A percentile compares a stretch with the other conserved stretches of the same genome.
Evolutionary conservation across 1,139 yeast species (phyloP).

Genomic region (Yamadazyma diospyri): DNA sequence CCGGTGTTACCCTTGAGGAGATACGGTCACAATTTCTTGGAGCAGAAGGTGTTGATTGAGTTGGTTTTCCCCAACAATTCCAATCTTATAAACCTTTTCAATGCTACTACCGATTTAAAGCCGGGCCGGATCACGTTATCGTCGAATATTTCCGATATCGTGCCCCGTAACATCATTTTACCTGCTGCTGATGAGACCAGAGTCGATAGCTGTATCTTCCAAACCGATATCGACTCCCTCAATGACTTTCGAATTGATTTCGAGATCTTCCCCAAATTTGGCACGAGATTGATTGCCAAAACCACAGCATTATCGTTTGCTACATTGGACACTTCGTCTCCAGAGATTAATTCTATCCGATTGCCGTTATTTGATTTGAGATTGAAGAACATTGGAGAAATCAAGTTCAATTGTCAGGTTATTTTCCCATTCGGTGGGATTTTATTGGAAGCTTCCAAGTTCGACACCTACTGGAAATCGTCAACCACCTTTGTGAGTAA

Average conservation of each 20-base stretch:
- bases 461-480: slow-evolving; percentile 96
- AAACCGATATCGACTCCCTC: slow-evolving; percentile 70
- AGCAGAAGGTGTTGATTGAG: slow-evolving; percentile 81
- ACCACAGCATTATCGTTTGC: slow-evolving; percentile 70
- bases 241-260: slow-evolving; percentile 74
- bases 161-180: slow-evolving; percentile 79
- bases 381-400: slow-evolving; percentile 76
- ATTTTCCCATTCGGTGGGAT: slow-evolving; percentile 87
- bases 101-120: slow-evolving; percentile 41
- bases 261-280: slow-evolving; percentile 92
- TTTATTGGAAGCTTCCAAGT: slow-evolving; percentile 84
- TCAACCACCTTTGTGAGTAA: slow-evolving; percentile 49
- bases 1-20: slow-evolving; percentile 91
- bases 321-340: slow-evolving; percentile 42
- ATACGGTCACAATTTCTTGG: slow-evolving; percentile 93
- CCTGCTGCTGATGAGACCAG: slow-evolving; percentile 75
- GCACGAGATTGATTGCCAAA: slow-evolving; percentile 87
- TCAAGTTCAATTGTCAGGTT: slow-evolving; percentile 74
- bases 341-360: slow-evolving; percentile 46
- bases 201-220: slow-evolving; percentile 64
- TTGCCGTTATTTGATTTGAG: slow-evolving; percentile 83
- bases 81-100: slow-evolving; percentile 51
- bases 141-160: slow-evolving; percentile 64
- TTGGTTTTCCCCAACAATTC: slow-evolving; percentile 57
- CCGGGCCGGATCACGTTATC: slow-evolving; percentile 71